Percentiles rank a stretch among this genome's conserved stretches.
Conservation (phyloP, 495 filamentous ascomycete species). For the Penicillium atrosanguineum region DNA sequence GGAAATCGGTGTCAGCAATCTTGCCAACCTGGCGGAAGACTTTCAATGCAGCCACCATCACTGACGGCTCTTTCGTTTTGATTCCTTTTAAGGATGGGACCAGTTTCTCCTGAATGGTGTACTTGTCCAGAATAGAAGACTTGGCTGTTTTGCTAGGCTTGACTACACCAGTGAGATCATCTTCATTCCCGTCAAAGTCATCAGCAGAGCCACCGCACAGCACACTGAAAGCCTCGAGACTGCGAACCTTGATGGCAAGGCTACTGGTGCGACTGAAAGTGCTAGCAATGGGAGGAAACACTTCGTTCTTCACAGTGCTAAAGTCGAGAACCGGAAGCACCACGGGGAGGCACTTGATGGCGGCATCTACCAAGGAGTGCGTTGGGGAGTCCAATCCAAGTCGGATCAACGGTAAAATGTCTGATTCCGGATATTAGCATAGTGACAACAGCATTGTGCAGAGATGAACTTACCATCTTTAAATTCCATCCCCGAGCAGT, state of each 20-base stretch:
- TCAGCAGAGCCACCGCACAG: constrained; percentile 72
- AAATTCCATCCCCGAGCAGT: constrained; percentile 87
- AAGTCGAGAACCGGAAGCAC: constrained; percentile 87
- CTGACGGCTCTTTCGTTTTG: constrained; percentile 95
- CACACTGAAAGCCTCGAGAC: constrained; percentile 82
- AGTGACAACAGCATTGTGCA: not conserved
- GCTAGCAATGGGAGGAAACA: constrained; percentile 84
- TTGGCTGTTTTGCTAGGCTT: constrained; percentile 50
- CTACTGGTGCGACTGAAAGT: constrained; percentile 92
- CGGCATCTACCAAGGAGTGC: constrained; percentile 81
- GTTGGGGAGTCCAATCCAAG: constrained; percentile 83
- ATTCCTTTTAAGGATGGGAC: constrained; percentile 86
- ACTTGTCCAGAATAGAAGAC: constrained; percentile 86
- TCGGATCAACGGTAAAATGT: constrained; percentile 81
- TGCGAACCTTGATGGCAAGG: constrained; percentile 88
- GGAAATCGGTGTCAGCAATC: constrained; percentile 84
- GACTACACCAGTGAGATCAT: constrained; percentile 70
- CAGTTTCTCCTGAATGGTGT: constrained; percentile 95
- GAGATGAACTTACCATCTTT: constrained; percentile 68
- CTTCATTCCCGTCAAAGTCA: constrained; percentile 41
- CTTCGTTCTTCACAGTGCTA: constrained; percentile 89
- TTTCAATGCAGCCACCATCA: constrained; percentile 90
- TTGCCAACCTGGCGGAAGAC: constrained; percentile 80
- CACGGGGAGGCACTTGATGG: constrained; percentile 67
- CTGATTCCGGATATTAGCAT: constrained; percentile 36